Evolutionary conservation across 148 eudicot species (phyloP), one percentile per base, ranked within the genome.

Genomic region (Rhododendron griersonianum): DNA sequence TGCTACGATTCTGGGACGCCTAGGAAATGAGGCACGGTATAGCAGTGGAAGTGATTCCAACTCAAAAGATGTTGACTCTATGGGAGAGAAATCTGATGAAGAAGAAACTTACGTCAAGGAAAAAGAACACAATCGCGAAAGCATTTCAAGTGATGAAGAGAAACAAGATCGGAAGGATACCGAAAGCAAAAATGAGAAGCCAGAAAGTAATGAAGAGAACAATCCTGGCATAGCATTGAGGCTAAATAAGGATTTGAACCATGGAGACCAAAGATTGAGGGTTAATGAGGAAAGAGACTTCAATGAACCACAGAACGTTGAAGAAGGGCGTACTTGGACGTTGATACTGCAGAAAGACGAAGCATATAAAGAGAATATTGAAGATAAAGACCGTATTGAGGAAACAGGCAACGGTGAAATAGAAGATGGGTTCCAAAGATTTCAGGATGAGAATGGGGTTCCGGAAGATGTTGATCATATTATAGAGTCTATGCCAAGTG

Each of bases 401-500:
- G 76, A 71, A 71, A 71, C 76, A 71, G 41, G 76, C 37, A 14
- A 13, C 0, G 41, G 76, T 30, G 76, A 71, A 71, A 4, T 33
- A 71, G 19, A 71, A 71, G 41, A 71, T 30, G 76, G 41, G 76
- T 30, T 71, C 41, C 21, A 71, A 14, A 71, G 39, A 14, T 86
- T 73, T 74, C 44, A 39, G 2, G 85, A 81, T 73, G 85, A 86
- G 81, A 86, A 81, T 74, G 87, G 87, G 71, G 18, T 86, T 57
- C 85, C 85, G 0, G 73, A 74, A 81, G 81, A 71, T 39, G n/a
- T 50, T 23, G 18, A 41, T 15, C 61, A 16, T 33, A 30, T 81
- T 53, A 1, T 81, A 81, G 80, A 67, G 65, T 51, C 19, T 5
- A 37, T 37, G 28, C 65, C 67, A 25, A 53, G 11, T 1, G 67